Evolutionary conservation across 805 yeast genomes (phyloP), one percentile per base, ranked within the genome.

Genomic region (Ogataea ganodermae): DNA sequence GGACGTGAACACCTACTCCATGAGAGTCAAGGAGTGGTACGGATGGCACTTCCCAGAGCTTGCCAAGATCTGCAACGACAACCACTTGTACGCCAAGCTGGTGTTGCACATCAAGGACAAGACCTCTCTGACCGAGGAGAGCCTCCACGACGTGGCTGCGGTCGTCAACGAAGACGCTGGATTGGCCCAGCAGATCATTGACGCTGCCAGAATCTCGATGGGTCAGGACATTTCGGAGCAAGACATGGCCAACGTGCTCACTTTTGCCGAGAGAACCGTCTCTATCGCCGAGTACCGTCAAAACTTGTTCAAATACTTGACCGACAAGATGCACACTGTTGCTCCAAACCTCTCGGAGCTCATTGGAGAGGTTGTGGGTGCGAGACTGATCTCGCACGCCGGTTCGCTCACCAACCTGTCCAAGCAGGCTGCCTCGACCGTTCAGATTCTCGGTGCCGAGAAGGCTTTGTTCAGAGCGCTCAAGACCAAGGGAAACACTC

Each of bases 31-130:
- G 76, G 97, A 90, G 74, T 90, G 97, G 97, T 90, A 90, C 74
- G 96, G 96, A 62, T 90, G 97, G 97, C 97, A 90, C 70, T 90
- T 94, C 84, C 97, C 97, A 50, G 97, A 90, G 75, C 81, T 90
- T 73, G 94, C 95, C 61, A 88, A 86, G 73, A 80, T 91, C 62
- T 95, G 88, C 45, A 82, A 89, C 58, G 97, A 91, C 72, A 90
- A 89, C 78, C 87, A 86, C 75, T 74, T 78, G 54, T 91, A 79
- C 70, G 96, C 97, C 59, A 82, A 79, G 68, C 79, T 92, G 54
- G 88, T 89, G 52, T 73, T 89, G 53, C 78, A 79, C 72, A 89
- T 94, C 68, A 81, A 82, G 72, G 96, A 94, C 75, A 94, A 94
- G 76, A 76, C 90, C 47, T 79, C 88, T 46, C 76, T 94, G 60